Base-by-base conservation (phyloP, 2,329 filamentous ascomycete genomes). In the Colletotrichum siamense region DNA sequence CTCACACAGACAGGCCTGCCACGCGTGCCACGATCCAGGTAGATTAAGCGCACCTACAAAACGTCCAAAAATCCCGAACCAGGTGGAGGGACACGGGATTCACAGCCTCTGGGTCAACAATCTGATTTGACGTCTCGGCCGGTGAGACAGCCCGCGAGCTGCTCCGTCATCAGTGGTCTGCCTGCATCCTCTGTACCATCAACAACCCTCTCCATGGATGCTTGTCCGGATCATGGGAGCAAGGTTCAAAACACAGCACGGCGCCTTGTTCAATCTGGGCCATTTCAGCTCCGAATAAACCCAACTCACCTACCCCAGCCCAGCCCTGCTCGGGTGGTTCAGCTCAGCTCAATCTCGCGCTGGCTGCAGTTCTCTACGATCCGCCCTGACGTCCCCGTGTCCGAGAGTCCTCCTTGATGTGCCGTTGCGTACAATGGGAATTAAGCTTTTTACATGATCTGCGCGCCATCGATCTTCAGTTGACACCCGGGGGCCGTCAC, bases 371-470 rank as follows among this genome's bases (percentile, higher is more conserved):
- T 69, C 66, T 57, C 49, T 32, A 61, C 13, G 34, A 28, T 72
- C 68, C 26, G 68, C 68, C 69, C 61, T 75, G 62, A 75, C 28
- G 30, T 66, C 72, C 28, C 15, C 24, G 24, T 61, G 28, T 34
- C 63, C 24, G 49, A 34, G 26, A 52, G 44, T 52, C n/a, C 44
- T 34, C 13, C 34, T 67, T 24, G 16, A 32, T 36, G 16, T 24
- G 32, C 34, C 39, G 59, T 34, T 30, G 28, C 39, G 24, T 62
- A 39, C 34, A 39, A 59, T 63, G 18, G 30, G 36, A 64, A 63
- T 76, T 64, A 73, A 73, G 69, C 63, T 76, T 73, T 63, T 18
- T 44, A 70, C 69, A 68, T 28, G 57, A 73, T 63, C 44, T 67
- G 39, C 69, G 44, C 67, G 57, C 73, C 44, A 34, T 62, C 73